These are phyloP conservation scores for Tetrahymena elliotti DNA, from an alignment of 73 alveolate genomes.

Conservation along the genomic window DNA sequence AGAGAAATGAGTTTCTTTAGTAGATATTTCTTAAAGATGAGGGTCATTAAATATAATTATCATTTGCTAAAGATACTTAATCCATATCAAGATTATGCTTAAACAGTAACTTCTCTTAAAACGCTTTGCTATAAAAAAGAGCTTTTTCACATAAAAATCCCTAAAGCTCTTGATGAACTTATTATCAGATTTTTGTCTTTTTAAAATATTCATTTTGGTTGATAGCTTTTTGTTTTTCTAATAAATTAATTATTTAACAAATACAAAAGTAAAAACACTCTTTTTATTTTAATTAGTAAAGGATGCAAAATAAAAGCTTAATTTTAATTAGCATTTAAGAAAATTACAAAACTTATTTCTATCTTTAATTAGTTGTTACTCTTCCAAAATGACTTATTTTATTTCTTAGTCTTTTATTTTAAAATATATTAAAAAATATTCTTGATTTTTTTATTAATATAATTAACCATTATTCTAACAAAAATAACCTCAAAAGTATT, in stretches of 20 bases:
- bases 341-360: no score
- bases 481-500: no score
- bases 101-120: not conserved
- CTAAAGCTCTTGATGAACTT: not conserved
- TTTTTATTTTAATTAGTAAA: no score
- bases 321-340: no score
- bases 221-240: not conserved
- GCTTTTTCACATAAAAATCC: not conserved
- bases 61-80: not conserved
- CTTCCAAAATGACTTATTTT: no score
- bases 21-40: not conserved
- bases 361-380: no score
- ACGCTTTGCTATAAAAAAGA: not conserved
- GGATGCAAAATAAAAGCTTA: not conserved
- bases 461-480: no score
- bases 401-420: no score
- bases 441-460: no score
- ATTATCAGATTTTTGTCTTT: not conserved
- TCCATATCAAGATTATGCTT: not conserved
- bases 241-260: no score
- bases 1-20: not conserved
- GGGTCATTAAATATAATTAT: not conserved
- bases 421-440: no score
- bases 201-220: not conserved
- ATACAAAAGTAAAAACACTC: no score